phyloP scores from a whole-genome alignment of 2,329 filamentous ascomycete genomes.

The Cyphellophora attinorum region DNA sequence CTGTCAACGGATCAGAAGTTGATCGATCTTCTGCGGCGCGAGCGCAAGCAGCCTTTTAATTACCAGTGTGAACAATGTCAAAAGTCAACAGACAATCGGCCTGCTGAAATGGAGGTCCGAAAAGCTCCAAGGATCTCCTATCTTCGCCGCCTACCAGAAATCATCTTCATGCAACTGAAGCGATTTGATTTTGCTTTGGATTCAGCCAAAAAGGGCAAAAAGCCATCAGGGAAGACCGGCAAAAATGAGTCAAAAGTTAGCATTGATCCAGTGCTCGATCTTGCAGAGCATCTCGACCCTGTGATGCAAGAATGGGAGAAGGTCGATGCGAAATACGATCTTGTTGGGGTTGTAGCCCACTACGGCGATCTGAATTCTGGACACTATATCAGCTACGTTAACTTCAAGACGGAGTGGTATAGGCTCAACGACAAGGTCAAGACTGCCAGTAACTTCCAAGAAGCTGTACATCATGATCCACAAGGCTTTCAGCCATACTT shows the following conservation, averaged over 20 bases:
- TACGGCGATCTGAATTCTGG: background rate
- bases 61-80: no score
- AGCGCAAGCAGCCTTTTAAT: no score
- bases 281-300: background rate
- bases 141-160: background rate
- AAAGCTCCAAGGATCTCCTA: no score
- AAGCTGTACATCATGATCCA: background rate
- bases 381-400: background rate
- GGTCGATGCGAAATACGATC: background rate
- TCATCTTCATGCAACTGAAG: background rate
- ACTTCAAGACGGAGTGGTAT: background rate
- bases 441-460: background rate
- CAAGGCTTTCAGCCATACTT: background rate
- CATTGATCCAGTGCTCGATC: background rate
- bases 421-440: background rate
- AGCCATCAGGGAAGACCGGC: no score
- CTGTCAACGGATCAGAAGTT: no score
- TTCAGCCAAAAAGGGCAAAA: no score
- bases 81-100: no score
- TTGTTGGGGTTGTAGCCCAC: background rate
- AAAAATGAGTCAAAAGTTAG: background rate
- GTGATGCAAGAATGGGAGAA: background rate
- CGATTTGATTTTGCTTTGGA: background rate
- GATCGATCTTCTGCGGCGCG: no score
- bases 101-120: no score